Conservation (phyloP, 2,329 filamentous ascomycete species). For the Teratosphaeriaceae sp. region DNA sequence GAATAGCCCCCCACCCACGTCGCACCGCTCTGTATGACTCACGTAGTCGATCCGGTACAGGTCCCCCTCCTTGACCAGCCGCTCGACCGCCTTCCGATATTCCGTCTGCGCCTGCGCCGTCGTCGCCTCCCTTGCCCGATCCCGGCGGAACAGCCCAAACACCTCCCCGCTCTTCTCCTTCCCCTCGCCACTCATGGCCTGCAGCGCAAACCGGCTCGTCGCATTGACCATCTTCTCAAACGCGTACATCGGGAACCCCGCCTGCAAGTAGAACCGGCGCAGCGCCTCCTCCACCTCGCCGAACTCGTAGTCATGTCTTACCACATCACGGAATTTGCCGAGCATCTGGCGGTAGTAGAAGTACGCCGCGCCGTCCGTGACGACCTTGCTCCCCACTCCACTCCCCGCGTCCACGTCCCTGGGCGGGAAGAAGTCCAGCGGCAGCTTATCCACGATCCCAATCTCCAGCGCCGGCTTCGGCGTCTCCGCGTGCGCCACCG, state of each 20-base stretch:
- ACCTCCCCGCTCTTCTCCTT: constrained; percentile 95
- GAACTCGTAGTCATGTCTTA: constrained; percentile 76
- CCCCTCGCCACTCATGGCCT: constrained; percentile 74
- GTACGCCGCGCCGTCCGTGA: too few species aligned
- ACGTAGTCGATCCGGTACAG: constrained; percentile 88
- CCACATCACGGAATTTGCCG: constrained; percentile 77
- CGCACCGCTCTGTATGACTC: constrained; percentile 40
- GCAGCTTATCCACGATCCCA: constrained; percentile 72
- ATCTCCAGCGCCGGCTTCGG: constrained; percentile 78
- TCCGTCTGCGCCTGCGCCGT: constrained; percentile 86
- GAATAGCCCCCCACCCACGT: background rate
- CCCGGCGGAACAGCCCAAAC: constrained; percentile 76
- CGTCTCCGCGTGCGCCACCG: constrained; percentile 65
- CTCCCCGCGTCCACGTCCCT: constrained; percentile 57
- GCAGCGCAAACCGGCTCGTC: constrained; percentile 70
- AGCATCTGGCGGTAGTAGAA: constrained; percentile 84
- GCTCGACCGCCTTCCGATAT: constrained; percentile 86
- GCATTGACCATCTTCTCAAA: constrained; percentile 82
- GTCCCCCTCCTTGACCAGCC: constrained; percentile 86
- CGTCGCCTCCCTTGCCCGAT: constrained; percentile 74
- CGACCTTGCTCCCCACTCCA: too few species aligned
- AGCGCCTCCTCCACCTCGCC: constrained; percentile 81
- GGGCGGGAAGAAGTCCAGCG: constrained; percentile 65
- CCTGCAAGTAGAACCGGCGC: constrained; percentile 82
- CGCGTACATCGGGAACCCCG: constrained; percentile 89